phyloP scores from a whole-genome alignment of 768 basidiomycete species.

The Russula sp. region DNA sequence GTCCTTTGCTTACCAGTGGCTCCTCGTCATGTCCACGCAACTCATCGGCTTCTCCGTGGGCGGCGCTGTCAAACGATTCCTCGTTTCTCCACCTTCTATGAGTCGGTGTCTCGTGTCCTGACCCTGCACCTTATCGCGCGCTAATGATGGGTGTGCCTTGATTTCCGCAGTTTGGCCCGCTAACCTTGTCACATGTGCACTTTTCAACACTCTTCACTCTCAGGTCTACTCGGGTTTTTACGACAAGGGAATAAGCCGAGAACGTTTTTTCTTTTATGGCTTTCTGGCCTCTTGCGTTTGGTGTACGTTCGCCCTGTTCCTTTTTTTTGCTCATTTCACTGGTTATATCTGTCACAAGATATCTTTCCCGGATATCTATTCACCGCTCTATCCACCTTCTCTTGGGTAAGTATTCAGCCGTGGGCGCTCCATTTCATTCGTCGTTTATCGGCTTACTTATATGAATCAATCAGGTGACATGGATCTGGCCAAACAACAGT shows the following conservation, averaged over 20 bases:
- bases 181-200: conserved; percentile 65
- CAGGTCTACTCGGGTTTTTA: conserved; percentile 59
- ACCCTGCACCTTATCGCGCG: neutral
- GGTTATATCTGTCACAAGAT: conserved; percentile 25
- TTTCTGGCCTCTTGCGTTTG: conserved; percentile 45
- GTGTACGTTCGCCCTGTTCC: conserved; percentile 30
- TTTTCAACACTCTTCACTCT: conserved; percentile 74
- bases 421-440: neutral
- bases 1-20: conserved; percentile 58
- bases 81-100: conserved; percentile 52
- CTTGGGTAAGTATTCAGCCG: conserved; percentile 18
- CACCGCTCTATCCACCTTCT: conserved; percentile 22
- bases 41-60: conserved; percentile 81
- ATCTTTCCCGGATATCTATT: conserved; percentile 22
- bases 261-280: conserved; percentile 67
- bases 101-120: conserved; percentile 27
- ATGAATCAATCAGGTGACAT: conserved; percentile 17
- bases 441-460: neutral
- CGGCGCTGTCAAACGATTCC: conserved; percentile 65
- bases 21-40: conserved; percentile 69
- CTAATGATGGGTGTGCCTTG: neutral
- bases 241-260: conserved; percentile 56
- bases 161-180: conserved; percentile 52
- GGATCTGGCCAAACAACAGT: conserved; percentile 22
- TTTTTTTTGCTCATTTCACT: neutral